Evolutionary conservation across 208 protist species (phyloP), one percentile per base, ranked within the genome.

Genomic region (Trypanosoma caninum): DNA sequence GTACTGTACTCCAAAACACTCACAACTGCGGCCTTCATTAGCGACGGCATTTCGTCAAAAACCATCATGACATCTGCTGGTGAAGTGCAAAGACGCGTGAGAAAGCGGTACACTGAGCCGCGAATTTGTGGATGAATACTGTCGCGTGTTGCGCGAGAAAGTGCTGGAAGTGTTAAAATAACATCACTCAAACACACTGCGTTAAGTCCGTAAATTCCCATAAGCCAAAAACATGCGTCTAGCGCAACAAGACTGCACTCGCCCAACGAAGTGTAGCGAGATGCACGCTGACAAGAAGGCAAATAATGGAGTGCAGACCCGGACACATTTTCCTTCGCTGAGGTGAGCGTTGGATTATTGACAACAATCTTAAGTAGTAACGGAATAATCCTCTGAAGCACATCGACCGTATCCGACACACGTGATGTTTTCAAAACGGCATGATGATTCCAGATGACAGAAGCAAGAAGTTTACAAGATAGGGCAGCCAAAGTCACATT

Each of bases 201-300:
- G 33, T 59, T 31, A 18, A 84, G 45, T 11, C 66, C 51, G 1
- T 58, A 52, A 31, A 48, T 52, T 37, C 63, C 47, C 57, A 57
- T 58, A 9, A 84, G 54, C 57, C 56, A 65, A 35, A 89, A 65
- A 52, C 76, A 85, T 3, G 74, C 70, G 59, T 94, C 87, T 44
- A 91, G 56, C 13, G 84, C 78, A 3, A 79, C 67, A 16, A 89
- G 38, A 16, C 82, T 68, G 47, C 74, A 77, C 67, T 94, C 87
- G 27, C 87, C 87, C n/a, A 94, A 61, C 0, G 78, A 80, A 1
- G 80, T 91, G 69, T 84, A 84, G 42, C 87, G 82, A 20, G 75
- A 70, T 37, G 76, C 62, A 42, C 76, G 78, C 22, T 74, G 61
- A 61, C 76, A 77, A 11, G 38, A 52, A 0, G 81, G 77, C 28